Conservation (phyloP, 2,329 filamentous ascomycete genomes). For the Colletotrichum cereale region DNA sequence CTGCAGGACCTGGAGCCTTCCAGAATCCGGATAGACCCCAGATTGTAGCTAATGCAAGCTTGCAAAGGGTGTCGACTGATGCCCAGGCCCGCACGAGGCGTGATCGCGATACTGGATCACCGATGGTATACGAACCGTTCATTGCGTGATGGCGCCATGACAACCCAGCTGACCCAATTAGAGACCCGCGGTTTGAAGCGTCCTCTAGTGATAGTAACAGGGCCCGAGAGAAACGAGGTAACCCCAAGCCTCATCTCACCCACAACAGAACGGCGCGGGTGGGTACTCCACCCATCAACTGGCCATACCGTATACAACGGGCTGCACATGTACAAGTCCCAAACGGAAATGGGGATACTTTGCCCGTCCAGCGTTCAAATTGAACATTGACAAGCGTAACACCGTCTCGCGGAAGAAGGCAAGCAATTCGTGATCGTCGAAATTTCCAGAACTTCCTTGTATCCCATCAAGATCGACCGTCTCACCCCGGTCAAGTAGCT, state of each 20-base stretch:
- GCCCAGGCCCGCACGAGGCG: neutral
- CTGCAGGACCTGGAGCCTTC: neutral
- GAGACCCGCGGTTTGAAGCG: neutral
- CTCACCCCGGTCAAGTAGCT: conserved; percentile 8
- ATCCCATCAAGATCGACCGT: conserved; percentile 3
- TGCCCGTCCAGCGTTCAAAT: neutral
- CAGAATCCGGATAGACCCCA: neutral
- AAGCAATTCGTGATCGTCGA: conserved; percentile 11
- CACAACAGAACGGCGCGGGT: neutral
- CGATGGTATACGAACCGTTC: conserved; percentile 25
- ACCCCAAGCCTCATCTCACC: neutral
- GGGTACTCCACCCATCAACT: neutral
- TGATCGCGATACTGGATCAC: conserved; percentile 23
- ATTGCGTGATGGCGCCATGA: conserved; percentile 9
- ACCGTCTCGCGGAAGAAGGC: neutral
- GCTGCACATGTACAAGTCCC: neutral
- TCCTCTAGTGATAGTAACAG: neutral
- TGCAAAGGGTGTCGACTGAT: neutral
- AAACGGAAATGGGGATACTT: neutral
- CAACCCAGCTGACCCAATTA: conserved; percentile 1
- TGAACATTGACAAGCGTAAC: neutral
- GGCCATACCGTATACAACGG: neutral
- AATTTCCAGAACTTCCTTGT: conserved; percentile 22
- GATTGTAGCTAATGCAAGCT: neutral
- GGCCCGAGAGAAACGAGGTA: conserved; percentile 20